Percentiles rank a stretch among this genome's conserved stretches.
These are phyloP conservation scores for Stachybotrys chlorohalonatus DNA, from an alignment of 2,329 filamentous ascomycete species.

Conservation along the genomic window DNA sequence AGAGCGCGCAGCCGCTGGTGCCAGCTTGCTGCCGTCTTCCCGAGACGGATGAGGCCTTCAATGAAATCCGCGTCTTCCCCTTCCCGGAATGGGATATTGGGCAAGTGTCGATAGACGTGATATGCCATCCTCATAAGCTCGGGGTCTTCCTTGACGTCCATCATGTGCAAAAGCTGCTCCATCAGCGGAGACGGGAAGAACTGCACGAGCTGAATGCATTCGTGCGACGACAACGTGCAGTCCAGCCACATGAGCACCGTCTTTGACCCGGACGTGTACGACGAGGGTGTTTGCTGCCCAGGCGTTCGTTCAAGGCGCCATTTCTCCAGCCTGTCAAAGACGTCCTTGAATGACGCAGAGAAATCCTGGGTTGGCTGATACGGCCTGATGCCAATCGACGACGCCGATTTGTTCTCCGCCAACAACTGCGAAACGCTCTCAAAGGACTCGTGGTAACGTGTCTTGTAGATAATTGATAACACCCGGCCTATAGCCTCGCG, in stretches of 20 bases:
- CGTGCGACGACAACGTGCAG: constrained; percentile 78
- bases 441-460: constrained; percentile 90
- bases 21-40: constrained; percentile 77
- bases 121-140: constrained; percentile 92
- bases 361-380: constrained; percentile 75
- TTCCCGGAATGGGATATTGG: constrained; percentile 85
- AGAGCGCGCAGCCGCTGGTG: constrained; percentile 90
- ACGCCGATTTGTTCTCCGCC: constrained; percentile 66
- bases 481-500: constrained; percentile 90
- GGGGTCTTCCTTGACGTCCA: constrained; percentile 98
- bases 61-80: constrained; percentile 84
- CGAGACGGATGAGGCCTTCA: constrained; percentile 76
- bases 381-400: constrained; percentile 74
- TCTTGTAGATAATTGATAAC: constrained; percentile 80
- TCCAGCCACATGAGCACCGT: constrained; percentile 95
- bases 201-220: constrained; percentile 80
- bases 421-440: constrained; percentile 68
- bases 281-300: constrained; percentile 85
- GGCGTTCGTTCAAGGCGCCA: constrained; percentile 81
- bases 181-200: constrained; percentile 91
- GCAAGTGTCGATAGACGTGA: constrained; percentile 91
- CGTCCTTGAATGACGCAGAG: constrained; percentile 56
- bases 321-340: constrained; percentile 71
- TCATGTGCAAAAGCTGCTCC: constrained; percentile 94
- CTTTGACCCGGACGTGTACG: constrained; percentile 94